These are phyloP conservation scores for Rhytidiadelphus loreus DNA, from an alignment of 225 moss, liverwort and hornwort species.

Conservation along the genomic window DNA sequence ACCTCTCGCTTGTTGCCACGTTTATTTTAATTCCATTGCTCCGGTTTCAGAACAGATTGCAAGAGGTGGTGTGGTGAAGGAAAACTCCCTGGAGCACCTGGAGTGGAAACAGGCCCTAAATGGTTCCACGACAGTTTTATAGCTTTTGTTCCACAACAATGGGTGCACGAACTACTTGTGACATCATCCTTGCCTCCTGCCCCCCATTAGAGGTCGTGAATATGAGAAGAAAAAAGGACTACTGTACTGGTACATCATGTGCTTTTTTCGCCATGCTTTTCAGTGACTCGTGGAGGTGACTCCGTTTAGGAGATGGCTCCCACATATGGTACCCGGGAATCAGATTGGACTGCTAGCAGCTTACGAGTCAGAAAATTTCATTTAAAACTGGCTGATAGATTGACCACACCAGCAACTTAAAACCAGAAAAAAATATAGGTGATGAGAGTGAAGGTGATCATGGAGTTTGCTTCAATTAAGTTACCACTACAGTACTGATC, in stretches of 20 bases:
- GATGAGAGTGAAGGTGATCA: neutral
- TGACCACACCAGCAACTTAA: neutral
- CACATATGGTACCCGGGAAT: neutral
- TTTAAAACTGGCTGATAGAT: no score
- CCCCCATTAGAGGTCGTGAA: neutral
- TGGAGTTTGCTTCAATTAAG: neutral
- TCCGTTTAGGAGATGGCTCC: neutral
- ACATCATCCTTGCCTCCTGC: no score
- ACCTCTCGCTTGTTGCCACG: no score
- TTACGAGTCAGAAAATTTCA: neutral
- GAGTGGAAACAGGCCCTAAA: no score
- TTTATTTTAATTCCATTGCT: no score
- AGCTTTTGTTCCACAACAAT: neutral
- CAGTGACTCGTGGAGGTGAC: neutral
- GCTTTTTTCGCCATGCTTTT: neutral
- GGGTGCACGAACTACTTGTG: neutral
- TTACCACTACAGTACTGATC: neutral
- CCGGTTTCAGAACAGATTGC: no score
- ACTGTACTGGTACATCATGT: neutral
- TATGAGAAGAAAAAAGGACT: neutral
- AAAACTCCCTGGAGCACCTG: no score
- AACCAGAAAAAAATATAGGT: neutral
- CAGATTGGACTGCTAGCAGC: neutral
- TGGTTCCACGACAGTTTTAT: neutral
- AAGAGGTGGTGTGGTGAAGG: no score